These are phyloP conservation scores for Peniophora sp. DNA, from an alignment of 1,284 basidiomycete genomes.

Conservation along the genomic window DNA sequence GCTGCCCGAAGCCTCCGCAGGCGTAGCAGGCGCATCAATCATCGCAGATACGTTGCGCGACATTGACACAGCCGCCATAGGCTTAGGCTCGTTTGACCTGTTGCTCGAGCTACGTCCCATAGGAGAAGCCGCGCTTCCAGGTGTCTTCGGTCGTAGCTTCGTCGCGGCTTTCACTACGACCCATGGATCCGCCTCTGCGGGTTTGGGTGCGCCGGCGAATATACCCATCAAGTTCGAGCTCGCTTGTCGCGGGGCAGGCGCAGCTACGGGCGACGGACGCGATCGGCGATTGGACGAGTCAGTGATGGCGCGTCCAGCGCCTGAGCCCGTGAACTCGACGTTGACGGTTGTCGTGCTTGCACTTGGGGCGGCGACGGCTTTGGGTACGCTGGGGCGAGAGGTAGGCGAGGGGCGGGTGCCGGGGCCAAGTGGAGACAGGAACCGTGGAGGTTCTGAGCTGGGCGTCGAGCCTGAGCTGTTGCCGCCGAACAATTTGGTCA, in stretches of 20 bases:
- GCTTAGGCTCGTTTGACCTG: neutral
- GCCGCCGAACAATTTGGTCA: conserved; percentile 64
- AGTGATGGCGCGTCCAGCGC: conserved; percentile 68
- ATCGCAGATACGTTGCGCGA: conserved; percentile 52
- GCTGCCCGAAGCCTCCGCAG: conserved; percentile 21
- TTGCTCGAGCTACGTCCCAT: conserved; percentile 1
- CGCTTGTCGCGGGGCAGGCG: conserved; percentile 14
- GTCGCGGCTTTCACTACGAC: conserved; percentile 40
- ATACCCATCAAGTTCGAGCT: conserved; percentile 57
- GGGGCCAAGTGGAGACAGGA: conserved; percentile 18
- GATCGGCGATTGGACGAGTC: conserved; percentile 22
- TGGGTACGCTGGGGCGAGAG: conserved; percentile 46
- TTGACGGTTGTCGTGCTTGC: conserved; percentile 87
- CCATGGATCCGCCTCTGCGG: conserved; percentile 48
- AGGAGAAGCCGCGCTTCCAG: conserved; percentile 11
- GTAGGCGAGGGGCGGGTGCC: conserved; percentile 15
- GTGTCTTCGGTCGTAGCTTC: conserved; percentile 16
- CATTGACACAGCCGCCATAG: conserved; percentile 2
- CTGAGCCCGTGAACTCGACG: conserved; percentile 83
- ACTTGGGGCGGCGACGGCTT: conserved; percentile 73
- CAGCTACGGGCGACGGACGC: conserved; percentile 13
- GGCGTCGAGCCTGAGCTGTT: neutral
- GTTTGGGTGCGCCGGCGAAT: conserved; percentile 73
- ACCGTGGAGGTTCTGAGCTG: conserved; percentile 16
- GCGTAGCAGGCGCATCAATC: conserved; percentile 45